Evolutionary conservation across 768 basidiomycete genomes (phyloP), one percentile per base, ranked within the genome.

Genomic region (Coprinopsis marcescibilis): DNA sequence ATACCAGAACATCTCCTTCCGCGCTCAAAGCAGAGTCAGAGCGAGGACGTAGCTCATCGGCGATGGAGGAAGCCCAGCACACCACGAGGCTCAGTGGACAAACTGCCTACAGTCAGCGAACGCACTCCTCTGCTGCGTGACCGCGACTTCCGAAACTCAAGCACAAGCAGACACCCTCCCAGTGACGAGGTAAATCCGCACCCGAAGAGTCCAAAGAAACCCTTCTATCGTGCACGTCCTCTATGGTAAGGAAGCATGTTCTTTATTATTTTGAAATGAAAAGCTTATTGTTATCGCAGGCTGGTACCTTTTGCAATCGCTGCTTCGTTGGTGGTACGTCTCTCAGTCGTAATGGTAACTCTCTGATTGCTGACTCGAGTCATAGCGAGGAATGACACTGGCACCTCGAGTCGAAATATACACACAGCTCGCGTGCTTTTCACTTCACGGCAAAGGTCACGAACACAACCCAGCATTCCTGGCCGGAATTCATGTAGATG

Each of bases 331-430:
- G 77, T 77, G 35, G 87, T 89, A 57, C 61, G 80, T 71, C 5
- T 27, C 40, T n/a, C 23, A n/a, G 41, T 27, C 14, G 12, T 15
- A 20, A 27, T 27, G 24, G 19, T 33, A 40, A 34, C 34, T 43
- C 20, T 52, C 36, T 25, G 36, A 30, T 49, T 49, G 36, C 53
- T 54, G 33, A 48, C 49, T 52, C 39, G 30, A 25, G 34, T 39
- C 50, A n/a, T 54, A 90, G 89, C 85, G 86, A 24, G 86, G 85
- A 34, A 87, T 90, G 83, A 90, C 89, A 3, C 65, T 87, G 24
- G 85, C 86, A 12, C 81, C 89, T 17, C 78, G 88, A 41, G 80
- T 91, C 13, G 81, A 89, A 64, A 78, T 91, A 23, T 87, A 78
- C 64, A 89, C 84, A 19, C 81, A 88, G 55, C 70, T 90, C 21